A percentile compares a stretch with the other conserved stretches of the same genome.
Conservation (phyloP, 176 grass and related monocot species). For the Aegilops tauschii region DNA sequence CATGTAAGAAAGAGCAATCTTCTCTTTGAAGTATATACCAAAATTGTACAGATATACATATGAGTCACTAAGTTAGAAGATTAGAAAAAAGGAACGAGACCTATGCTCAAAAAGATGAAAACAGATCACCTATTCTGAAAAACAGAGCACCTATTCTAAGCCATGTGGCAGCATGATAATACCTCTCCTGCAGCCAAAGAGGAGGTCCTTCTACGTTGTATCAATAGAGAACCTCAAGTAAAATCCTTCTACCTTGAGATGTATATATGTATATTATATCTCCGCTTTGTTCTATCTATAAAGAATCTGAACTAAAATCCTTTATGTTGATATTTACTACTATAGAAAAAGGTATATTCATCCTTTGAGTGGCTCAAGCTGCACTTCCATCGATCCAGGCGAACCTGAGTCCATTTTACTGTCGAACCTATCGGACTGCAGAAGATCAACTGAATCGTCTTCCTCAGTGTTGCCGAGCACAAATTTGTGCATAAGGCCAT, state of each 20-base stretch:
- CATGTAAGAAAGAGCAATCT: neutral
- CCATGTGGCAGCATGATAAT: neutral
- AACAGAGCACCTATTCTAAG: constrained; percentile 27
- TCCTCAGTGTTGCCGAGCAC: constrained; percentile 62
- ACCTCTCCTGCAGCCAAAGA: constrained; percentile 31
- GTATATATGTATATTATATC: neutral
- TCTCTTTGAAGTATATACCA: constrained; percentile 31
- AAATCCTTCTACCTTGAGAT: neutral
- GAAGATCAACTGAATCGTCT: constrained; percentile 69
- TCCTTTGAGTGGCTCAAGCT: constrained; percentile 70
- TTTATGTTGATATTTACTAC: constrained; percentile 7
- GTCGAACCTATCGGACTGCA: constrained; percentile 34
- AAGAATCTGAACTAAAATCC: constrained; percentile 28
- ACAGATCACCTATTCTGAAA: constrained; percentile 13
- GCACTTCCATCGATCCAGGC: constrained; percentile 54
- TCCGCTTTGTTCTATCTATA: constrained; percentile 3
- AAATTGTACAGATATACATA: constrained; percentile 51
- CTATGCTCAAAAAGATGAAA: constrained; percentile 28
- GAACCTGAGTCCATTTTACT: constrained; percentile 55
- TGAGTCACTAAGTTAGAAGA: constrained; percentile 24
- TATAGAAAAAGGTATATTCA: constrained; percentile 29
- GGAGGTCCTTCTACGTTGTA: neutral
- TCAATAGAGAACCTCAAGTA: constrained; percentile 1
- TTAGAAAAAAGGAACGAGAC: neutral
- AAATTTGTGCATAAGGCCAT: constrained; percentile 43